Evolutionary conservation across 2,329 filamentous ascomycete genomes (phyloP).

Genomic region (Pseudocercospora crystallina): DNA sequence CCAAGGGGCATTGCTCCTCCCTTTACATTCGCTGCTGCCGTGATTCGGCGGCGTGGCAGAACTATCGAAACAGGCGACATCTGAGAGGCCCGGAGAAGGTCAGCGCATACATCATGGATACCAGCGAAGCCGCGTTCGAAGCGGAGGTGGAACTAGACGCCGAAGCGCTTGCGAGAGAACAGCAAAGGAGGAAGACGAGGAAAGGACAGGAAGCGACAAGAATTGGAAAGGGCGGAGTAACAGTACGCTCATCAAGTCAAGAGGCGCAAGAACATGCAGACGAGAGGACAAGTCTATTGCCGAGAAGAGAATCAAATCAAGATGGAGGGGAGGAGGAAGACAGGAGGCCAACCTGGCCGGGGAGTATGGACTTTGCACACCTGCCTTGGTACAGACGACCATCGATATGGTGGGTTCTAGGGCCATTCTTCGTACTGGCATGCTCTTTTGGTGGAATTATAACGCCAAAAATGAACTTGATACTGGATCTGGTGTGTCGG

Average conservation of each 20-base stretch:
- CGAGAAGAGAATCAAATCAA: conserved; percentile 6
- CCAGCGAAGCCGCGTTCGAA: conserved; percentile 33
- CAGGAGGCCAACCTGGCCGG: conserved; percentile 23
- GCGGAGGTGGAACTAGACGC: conserved; percentile 35
- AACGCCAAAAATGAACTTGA: conserved; percentile 84
- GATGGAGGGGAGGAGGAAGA: conserved; percentile 24
- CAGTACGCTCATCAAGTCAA: conserved; percentile 8
- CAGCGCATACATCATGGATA: conserved; percentile 27
- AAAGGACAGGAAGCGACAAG: conserved; percentile 22
- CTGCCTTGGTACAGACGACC: conserved; percentile 64
- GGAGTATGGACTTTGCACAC: conserved; percentile 55
- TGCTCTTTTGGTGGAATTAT: conserved; percentile 82
- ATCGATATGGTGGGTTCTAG: conserved; percentile 77
- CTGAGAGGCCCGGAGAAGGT: too few species aligned
- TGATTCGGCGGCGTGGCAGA: too few species aligned
- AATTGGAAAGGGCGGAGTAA: conserved; percentile 27
- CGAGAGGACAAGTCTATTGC: conserved; percentile 29
- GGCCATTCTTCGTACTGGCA: conserved; percentile 77
- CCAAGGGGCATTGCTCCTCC: too few species aligned
- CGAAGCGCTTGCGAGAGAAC: conserved; percentile 22
- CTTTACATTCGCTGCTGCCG: too few species aligned
- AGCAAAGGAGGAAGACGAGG: conserved; percentile 14
- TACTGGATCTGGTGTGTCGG: conserved; percentile 78
- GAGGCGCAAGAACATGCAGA: conserved; percentile 15
- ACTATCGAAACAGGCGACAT: too few species aligned